phyloP scores from a whole-genome alignment of 2,329 filamentous ascomycete genomes.

The Colletotrichum filicis region DNA sequence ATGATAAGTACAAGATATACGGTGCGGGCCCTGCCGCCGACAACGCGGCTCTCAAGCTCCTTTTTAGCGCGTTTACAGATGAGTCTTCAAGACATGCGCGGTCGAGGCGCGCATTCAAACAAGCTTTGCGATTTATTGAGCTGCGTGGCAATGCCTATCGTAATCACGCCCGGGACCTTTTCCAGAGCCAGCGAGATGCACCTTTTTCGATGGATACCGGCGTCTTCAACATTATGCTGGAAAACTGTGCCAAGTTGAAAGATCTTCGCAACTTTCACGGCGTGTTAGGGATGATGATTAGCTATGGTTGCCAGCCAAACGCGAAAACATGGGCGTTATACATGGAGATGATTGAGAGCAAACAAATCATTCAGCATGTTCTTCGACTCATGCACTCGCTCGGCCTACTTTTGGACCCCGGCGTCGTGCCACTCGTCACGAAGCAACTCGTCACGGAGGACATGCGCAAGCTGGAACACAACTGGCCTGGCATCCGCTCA shows the following conservation, averaged over 20 bases:
- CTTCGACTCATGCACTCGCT: conserved; percentile 58
- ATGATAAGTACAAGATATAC: conserved; percentile 49
- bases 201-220: conserved; percentile 56
- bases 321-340: conserved; percentile 60
- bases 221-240: conserved; percentile 60
- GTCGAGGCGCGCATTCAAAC: conserved; percentile 53
- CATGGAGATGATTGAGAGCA: conserved; percentile 66
- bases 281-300: conserved; percentile 53
- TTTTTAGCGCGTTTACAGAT: conserved; percentile 53
- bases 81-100: conserved; percentile 45
- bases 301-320: conserved; percentile 52
- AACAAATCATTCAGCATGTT: conserved; percentile 61
- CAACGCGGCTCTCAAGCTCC: conserved; percentile 49
- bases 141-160: conserved; percentile 40
- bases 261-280: conserved; percentile 56
- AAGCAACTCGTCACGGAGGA: conserved; percentile 56
- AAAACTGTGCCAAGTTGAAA: conserved; percentile 50
- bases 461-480: conserved; percentile 48
- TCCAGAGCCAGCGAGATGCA: conserved; percentile 48
- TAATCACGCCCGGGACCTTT: conserved; percentile 45
- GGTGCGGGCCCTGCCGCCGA: conserved; percentile 46
- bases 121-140: conserved; percentile 55
- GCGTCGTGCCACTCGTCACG: conserved; percentile 51
- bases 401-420: conserved; percentile 52
- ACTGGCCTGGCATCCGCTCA: conserved; percentile 46